Evolutionary conservation across 2,329 filamentous ascomycete species (phyloP).

Genomic region (Neonectria hederae): DNA sequence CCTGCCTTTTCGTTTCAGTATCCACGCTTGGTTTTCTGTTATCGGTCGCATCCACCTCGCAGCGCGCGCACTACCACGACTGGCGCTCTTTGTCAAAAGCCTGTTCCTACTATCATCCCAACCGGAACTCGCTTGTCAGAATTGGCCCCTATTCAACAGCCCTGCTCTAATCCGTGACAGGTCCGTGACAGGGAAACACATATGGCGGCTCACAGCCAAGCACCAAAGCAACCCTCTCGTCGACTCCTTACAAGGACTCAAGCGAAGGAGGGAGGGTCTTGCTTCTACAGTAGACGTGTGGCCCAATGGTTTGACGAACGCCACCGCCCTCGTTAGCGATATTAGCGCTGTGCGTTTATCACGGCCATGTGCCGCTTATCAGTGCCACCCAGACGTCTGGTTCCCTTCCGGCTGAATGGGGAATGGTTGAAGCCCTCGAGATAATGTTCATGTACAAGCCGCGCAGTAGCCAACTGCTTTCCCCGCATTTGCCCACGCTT

Average conservation of each 20-base stretch:
- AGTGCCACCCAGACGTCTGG: constrained; percentile 10
- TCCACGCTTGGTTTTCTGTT: background rate
- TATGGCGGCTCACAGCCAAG: background rate
- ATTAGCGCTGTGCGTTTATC: background rate
- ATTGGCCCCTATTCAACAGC: background rate
- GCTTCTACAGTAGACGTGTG: too few relatives aligned
- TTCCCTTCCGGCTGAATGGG: constrained; percentile 9
- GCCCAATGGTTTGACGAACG: too few relatives aligned
- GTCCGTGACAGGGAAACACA: background rate
- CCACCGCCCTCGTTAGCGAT: constrained; percentile 7
- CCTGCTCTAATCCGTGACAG: background rate
- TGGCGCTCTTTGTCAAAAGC: background rate
- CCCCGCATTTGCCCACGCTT: constrained; percentile 23
- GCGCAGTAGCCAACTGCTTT: constrained; percentile 5
- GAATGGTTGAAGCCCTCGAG: constrained; percentile 3
- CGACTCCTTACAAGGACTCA: background rate
- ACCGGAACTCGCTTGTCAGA: background rate
- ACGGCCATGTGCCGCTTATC: constrained; percentile 21
- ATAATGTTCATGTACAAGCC: constrained; percentile 16
- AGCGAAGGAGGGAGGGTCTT: background rate
- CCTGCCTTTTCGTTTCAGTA: background rate
- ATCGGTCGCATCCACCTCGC: background rate
- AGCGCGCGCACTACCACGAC: background rate
- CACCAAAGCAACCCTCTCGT: too few relatives aligned
- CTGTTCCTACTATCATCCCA: background rate